These are phyloP conservation scores for Bruguiera sexangula DNA, from an alignment of 345 rosid species.

Conservation along the genomic window DNA sequence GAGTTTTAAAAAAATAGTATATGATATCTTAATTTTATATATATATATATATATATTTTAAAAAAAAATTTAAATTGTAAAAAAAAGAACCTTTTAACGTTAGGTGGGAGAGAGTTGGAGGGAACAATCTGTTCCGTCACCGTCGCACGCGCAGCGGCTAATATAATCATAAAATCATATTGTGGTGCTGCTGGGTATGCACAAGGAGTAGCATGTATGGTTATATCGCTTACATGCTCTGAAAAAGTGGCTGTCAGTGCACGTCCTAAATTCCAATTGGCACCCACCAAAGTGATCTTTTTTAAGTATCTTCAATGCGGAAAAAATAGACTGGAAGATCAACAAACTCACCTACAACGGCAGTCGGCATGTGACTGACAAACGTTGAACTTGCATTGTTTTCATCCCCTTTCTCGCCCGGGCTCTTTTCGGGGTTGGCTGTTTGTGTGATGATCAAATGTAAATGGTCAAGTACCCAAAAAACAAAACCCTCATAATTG, in stretches of 20 bases:
- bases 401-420: too few relatives aligned
- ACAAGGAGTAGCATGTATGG: not conserved
- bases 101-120: constrained; percentile 12
- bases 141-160: constrained; percentile 32
- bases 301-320: not conserved
- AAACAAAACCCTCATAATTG: too few relatives aligned
- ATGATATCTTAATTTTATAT: too few relatives aligned
- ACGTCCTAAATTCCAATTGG: constrained; percentile 26
- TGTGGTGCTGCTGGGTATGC: not conserved
- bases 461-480: too few relatives aligned
- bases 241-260: constrained; percentile 31
- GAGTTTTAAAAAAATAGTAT: too few relatives aligned
- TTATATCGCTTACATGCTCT: constrained; percentile 28
- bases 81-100: not conserved
- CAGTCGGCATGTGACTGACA: too few relatives aligned
- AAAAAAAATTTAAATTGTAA: too few relatives aligned
- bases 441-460: too few relatives aligned
- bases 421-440: not conserved
- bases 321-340: too few relatives aligned
- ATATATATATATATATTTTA: too few relatives aligned
- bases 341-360: not conserved
- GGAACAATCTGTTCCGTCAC: constrained; percentile 8
- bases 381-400: too few relatives aligned
- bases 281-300: constrained; percentile 32
- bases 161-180: constrained; percentile 19